Conservation (phyloP, 768 basidiomycete genomes). For the Termitomyces sp. region DNA sequence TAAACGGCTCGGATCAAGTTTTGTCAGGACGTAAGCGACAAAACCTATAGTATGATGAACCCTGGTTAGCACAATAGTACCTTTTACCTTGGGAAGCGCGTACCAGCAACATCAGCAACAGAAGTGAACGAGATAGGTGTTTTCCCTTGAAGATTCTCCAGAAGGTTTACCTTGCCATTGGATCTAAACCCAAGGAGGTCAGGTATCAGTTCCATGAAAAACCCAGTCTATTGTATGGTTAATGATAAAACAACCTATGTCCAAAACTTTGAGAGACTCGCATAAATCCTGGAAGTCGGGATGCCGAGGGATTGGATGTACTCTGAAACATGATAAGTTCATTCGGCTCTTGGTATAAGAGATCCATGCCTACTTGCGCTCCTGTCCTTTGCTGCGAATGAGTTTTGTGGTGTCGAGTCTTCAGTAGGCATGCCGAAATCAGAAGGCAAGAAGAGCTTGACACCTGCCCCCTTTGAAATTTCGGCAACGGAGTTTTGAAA, state of each 20-base stretch:
- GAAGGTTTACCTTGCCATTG: constrained; percentile 8
- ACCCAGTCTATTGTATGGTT: neutral
- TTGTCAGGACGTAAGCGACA: constrained; percentile 13
- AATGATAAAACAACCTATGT: neutral
- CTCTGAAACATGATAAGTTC: constrained; percentile 1
- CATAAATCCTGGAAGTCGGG: constrained; percentile 8
- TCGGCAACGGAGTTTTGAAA: constrained; percentile 8
- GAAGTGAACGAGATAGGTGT: constrained; percentile 8
- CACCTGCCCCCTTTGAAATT: constrained; percentile 9
- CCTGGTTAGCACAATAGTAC: neutral
- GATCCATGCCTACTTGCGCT: constrained; percentile 4
- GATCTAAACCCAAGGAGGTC: constrained; percentile 3
- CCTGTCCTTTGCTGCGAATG: constrained; percentile 5
- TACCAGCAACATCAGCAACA: constrained; percentile 6
- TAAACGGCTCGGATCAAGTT: constrained; percentile 20
- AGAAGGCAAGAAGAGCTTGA: constrained; percentile 13
- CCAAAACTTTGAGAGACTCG: neutral
- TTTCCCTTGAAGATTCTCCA: neutral
- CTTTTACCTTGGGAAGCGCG: neutral
- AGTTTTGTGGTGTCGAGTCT: neutral
- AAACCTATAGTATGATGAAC: constrained; percentile 1
- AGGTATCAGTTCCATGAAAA: constrained; percentile 7
- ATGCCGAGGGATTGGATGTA: constrained; percentile 11
- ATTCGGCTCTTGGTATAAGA: neutral
- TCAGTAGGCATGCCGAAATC: constrained; percentile 8